Base-by-base conservation (phyloP, 805 yeast genomes). In the Yamadazyma laniorum region DNA sequence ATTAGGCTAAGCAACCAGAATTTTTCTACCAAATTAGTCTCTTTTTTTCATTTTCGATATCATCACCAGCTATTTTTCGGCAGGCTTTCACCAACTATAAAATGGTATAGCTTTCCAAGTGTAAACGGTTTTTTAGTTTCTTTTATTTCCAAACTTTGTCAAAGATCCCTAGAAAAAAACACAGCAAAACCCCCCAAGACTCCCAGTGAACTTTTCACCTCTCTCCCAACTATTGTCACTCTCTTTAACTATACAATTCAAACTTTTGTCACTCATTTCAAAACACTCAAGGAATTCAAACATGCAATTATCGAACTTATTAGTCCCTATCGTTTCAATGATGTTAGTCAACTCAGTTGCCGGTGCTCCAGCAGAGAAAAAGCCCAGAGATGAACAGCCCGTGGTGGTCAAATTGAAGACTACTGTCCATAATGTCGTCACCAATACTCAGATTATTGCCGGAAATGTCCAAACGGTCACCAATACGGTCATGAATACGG, bases 351-450 rank as follows among this genome's bases (percentile, higher is more conserved):
- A 41, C 16, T 45, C 51, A n/a, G 42, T 35, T 22, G 13, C 44
- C 27, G 57, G 56, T 26, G 56, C 40, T 52, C 64, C 34, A 18
- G 32, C 43, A 13, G 21, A 34, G 8, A 14, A 28, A 9, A 37
- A 29, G 44, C 25, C 29, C 19, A 44, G 42, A 22, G 49, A 53
- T 29, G 59, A 50, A 33, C n/a, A n/a, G n/a, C 52, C 51, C 11
- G 63, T 63, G 16, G 43, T 61, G 22, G 62, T 66, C 29, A 59
- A 58, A 30, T 45, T 65, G 36, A 58, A 58, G 40, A 56, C 59
- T 11, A 66, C 72, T 12, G 63, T 62, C 13, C 61, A 65, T 34
- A 53, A 63, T 25, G 48, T 54, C 13, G 52, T 58, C 27, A 68
- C 74, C 9, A 58, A 59, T 44, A 48, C 55, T 29, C 54, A 60